These are phyloP conservation scores for Scorias spongiosa DNA, from an alignment of 2,329 filamentous ascomycete genomes.

Conservation along the genomic window DNA sequence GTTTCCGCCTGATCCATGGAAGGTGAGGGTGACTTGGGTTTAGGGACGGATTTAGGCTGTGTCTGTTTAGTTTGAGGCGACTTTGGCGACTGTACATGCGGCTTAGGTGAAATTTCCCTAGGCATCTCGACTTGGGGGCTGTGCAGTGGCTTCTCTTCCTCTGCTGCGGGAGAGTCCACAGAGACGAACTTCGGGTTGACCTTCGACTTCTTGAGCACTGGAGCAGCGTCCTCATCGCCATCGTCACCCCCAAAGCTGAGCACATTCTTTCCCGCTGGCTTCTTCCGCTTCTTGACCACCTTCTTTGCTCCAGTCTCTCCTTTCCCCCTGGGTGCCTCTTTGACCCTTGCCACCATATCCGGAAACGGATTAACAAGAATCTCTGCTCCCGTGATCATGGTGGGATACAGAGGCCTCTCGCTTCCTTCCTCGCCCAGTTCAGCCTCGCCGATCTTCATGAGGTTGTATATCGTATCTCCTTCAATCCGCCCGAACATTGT, in stretches of 20 bases:
- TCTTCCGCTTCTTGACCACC: constrained; percentile 44
- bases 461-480: constrained; percentile 89
- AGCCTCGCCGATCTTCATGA: constrained; percentile 82
- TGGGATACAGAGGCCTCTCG: constrained; percentile 74
- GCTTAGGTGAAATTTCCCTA: neutral
- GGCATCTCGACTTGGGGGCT: constrained; percentile 7
- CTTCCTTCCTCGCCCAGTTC: constrained; percentile 62
- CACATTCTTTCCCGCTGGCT: constrained; percentile 60
- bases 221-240: constrained; percentile 39
- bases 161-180: constrained; percentile 16
- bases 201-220: constrained; percentile 58
- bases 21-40: constrained; percentile 9
- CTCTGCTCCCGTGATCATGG: constrained; percentile 60
- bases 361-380: constrained; percentile 70
- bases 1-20: constrained; percentile 19
- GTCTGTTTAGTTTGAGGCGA: neutral
- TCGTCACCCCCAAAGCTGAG: constrained; percentile 62
- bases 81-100: neutral
- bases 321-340: constrained; percentile 36
- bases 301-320: constrained; percentile 29
- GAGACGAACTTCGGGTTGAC: constrained; percentile 62
- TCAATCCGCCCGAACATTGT: constrained; percentile 86
- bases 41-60: neutral
- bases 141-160: constrained; percentile 7
- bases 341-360: constrained; percentile 58